A percentile compares a stretch with the other conserved stretches of the same genome.
Conservation (phyloP, 306 rosid species). For the Inga leiocalycina region DNA sequence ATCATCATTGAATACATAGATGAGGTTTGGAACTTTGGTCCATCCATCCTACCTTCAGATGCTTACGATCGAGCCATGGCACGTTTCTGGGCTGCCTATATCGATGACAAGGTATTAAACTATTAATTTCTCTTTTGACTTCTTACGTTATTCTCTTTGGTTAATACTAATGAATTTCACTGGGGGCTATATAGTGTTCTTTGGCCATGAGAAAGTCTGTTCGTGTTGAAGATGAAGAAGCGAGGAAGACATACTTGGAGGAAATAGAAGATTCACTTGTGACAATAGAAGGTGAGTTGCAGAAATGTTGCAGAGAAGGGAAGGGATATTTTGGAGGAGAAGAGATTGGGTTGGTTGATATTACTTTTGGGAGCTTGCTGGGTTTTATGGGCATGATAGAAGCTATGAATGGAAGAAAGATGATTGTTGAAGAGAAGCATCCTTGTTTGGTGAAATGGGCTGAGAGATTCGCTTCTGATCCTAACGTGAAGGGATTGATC, state of each 20-base stretch:
- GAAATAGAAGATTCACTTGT: conserved; percentile 21
- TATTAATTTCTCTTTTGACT: neutral
- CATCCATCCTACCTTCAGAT: conserved; percentile 41
- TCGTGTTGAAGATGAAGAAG: conserved; percentile 31
- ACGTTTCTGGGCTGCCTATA: conserved; percentile 47
- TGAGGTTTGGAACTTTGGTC: conserved; percentile 43
- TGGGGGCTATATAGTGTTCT: conserved; percentile 28
- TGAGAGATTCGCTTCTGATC: conserved; percentile 43
- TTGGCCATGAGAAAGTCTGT: conserved; percentile 9
- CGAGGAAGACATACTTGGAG: conserved; percentile 35
- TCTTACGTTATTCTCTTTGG: neutral
- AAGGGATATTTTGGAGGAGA: too few relatives aligned
- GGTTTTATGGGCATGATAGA: too few relatives aligned
- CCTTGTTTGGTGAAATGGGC: conserved; percentile 63
- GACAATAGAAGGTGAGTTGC: conserved; percentile 39
- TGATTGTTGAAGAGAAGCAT: conserved; percentile 46
- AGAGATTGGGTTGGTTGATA: too few relatives aligned
- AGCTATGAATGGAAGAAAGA: conserved; percentile 32
- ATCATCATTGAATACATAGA: conserved; percentile 47
- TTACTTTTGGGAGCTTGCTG: too few relatives aligned
- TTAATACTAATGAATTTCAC: neutral
- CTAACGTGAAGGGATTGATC: conserved; percentile 52
- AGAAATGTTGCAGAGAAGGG: neutral
- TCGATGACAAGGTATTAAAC: conserved; percentile 42
- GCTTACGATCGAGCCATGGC: conserved; percentile 47